Conservation (phyloP, 2,329 filamentous ascomycete genomes). For the Cladosporium oxysporum region DNA sequence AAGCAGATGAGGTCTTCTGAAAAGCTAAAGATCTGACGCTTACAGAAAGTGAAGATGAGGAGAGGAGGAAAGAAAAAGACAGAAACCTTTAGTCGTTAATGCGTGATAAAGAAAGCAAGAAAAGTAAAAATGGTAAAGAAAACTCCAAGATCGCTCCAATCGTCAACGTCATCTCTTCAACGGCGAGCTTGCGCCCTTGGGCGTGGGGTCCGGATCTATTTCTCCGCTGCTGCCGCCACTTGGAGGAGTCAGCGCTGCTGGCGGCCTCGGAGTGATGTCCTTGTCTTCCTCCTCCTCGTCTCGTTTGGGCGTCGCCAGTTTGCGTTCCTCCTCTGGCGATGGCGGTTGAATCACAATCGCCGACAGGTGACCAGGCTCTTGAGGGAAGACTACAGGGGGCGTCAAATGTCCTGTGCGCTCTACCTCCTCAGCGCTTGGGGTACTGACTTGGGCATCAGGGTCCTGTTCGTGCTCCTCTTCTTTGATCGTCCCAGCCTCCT, state of each 20-base stretch:
- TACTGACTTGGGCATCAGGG: constrained; percentile 19
- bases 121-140: background rate
- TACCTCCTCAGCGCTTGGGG: constrained; percentile 33
- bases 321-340: background rate
- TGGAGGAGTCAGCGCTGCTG: constrained; percentile 26
- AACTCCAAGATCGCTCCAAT: background rate
- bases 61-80: background rate
- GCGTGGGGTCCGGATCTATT: constrained; percentile 42
- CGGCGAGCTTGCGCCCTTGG: constrained; percentile 36
- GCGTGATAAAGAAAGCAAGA: background rate
- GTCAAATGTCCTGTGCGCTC: constrained; percentile 44
- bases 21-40: background rate
- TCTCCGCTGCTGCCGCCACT: constrained; percentile 15
- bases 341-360: constrained; percentile 42
- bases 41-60: background rate
- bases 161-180: background rate
- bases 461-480: constrained; percentile 30
- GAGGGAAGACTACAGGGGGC: constrained; percentile 54
- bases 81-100: constrained; percentile 2
- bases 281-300: constrained; percentile 29
- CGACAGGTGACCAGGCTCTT: constrained; percentile 43
- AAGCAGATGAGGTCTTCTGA: background rate
- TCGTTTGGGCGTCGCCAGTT: background rate
- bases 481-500: constrained; percentile 38
- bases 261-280: constrained; percentile 42